Evolutionary conservation across 2,329 filamentous ascomycete species (phyloP).

Genomic region (Venturia effusa): DNA sequence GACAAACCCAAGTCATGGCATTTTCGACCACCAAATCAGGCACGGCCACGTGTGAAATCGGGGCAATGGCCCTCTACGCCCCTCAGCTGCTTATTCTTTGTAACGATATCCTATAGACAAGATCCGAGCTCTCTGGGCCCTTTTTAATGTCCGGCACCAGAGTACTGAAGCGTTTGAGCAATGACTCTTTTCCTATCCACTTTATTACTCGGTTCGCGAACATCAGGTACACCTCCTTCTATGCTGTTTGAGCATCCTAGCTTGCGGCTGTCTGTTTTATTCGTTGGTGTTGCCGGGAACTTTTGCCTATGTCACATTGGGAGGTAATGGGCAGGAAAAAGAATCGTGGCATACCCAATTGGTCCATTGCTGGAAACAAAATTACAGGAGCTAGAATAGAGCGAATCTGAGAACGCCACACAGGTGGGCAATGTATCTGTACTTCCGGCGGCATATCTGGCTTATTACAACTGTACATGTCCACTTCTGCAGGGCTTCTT

Average conservation of each 20-base stretch:
- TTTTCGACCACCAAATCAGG: too few relatives aligned
- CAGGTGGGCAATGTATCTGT: background rate
- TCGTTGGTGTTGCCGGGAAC: background rate
- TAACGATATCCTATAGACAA: conserved; percentile 4
- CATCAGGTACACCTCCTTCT: background rate
- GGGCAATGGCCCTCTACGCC: background rate
- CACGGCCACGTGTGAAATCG: background rate
- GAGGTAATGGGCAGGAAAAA: background rate
- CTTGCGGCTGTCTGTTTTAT: background rate
- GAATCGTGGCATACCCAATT: background rate
- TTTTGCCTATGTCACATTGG: background rate
- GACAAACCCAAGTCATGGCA: background rate
- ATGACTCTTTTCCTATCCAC: background rate
- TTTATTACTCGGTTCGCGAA: background rate
- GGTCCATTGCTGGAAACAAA: background rate
- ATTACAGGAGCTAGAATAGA: background rate
- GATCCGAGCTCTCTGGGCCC: background rate
- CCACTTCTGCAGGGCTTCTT: background rate
- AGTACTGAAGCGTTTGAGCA: conserved; percentile 8
- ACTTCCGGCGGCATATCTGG: background rate
- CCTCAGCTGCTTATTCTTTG: background rate
- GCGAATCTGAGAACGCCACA: background rate
- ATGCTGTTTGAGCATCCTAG: background rate
- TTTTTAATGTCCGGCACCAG: background rate
- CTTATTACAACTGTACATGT: background rate